phyloP scores from a whole-genome alignment of 1,284 basidiomycete genomes.

The Somion occarium region DNA sequence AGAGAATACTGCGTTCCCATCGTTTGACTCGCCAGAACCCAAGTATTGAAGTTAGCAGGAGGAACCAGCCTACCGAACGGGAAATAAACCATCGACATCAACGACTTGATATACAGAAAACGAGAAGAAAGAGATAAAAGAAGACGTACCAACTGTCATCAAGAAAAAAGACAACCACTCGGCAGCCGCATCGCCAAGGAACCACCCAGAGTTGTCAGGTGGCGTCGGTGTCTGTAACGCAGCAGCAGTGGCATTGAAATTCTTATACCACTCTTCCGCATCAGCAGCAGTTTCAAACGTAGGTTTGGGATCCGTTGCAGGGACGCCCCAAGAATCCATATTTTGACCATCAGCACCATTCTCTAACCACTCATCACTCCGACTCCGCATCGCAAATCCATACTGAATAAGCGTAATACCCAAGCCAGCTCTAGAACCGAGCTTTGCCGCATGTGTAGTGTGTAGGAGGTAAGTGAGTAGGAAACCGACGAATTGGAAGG shows the following conservation, averaged over 20 bases:
- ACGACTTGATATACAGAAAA: too few relatives aligned
- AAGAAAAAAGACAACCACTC: slow-evolving; percentile 94
- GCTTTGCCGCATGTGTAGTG: slow-evolving; percentile 93
- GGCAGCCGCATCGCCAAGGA: slow-evolving; percentile 47
- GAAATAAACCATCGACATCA: not conserved
- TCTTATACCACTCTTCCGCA: slow-evolving; percentile 41
- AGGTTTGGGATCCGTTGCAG: slow-evolving; percentile 26
- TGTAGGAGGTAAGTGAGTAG: slow-evolving; percentile 91
- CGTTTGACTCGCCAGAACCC: slow-evolving; percentile 92
- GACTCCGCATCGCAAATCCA: slow-evolving; percentile 77
- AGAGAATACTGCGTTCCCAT: slow-evolving; percentile 73
- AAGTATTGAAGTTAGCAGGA: slow-evolving; percentile 82
- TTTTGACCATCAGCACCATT: slow-evolving; percentile 20
- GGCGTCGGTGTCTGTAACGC: slow-evolving; percentile 9
- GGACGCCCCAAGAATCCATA: slow-evolving; percentile 17
- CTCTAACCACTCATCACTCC: slow-evolving; percentile 28
- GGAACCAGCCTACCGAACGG: slow-evolving; percentile 72
- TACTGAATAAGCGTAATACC: slow-evolving; percentile 95
- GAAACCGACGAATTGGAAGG: slow-evolving; percentile 98
- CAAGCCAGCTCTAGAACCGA: slow-evolving; percentile 91
- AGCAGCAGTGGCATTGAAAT: slow-evolving; percentile 25
- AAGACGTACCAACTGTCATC: slow-evolving; percentile 75
- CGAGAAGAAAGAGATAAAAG: slow-evolving; percentile 7
- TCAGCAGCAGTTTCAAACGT: slow-evolving; percentile 42
- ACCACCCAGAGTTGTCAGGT: slow-evolving; percentile 13